A percentile compares a stretch with the other conserved stretches of the same genome.
phyloP scores from a whole-genome alignment of 495 filamentous ascomycete species.

The Cairneyella variabilis region DNA sequence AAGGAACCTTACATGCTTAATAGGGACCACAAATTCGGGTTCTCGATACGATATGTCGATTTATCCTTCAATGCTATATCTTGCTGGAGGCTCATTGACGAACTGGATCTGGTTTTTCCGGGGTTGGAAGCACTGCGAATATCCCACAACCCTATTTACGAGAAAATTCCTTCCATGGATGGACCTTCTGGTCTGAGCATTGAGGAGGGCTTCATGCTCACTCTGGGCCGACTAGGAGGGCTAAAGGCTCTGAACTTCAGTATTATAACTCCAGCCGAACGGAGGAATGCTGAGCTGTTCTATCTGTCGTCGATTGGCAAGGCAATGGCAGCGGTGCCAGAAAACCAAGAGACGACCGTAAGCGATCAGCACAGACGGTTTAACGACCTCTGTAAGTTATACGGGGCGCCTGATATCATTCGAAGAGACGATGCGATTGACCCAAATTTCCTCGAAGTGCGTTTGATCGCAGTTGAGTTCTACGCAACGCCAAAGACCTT shows the following conservation, averaged over 20 bases:
- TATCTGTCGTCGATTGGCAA: constrained; percentile 79
- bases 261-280: constrained; percentile 64
- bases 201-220: constrained; percentile 84
- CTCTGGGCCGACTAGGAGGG: constrained; percentile 66
- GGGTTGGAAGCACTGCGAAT: constrained; percentile 68
- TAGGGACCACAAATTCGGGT: constrained; percentile 7
- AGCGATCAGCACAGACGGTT: constrained; percentile 65
- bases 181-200: constrained; percentile 34
- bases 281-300: constrained; percentile 85
- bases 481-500: constrained; percentile 28
- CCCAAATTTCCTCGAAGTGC: constrained; percentile 66
- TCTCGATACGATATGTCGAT: constrained; percentile 60
- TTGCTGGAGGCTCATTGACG: constrained; percentile 68
- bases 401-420: constrained; percentile 61
- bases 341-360: constrained; percentile 48
- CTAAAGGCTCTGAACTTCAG: constrained; percentile 76
- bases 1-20: constrained; percentile 30
- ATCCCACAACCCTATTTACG: constrained; percentile 79
- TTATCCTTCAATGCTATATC: constrained; percentile 72
- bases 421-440: constrained; percentile 48
- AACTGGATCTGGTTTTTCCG: constrained; percentile 61
- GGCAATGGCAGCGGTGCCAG: constrained; percentile 59
- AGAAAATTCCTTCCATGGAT: constrained; percentile 43
- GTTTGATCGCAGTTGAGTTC: constrained; percentile 66
- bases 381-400: constrained; percentile 62